Evolutionary conservation across 805 yeast genomes (phyloP), one percentile per base, ranked within the genome.

Genomic region (Candida xyloterini): DNA sequence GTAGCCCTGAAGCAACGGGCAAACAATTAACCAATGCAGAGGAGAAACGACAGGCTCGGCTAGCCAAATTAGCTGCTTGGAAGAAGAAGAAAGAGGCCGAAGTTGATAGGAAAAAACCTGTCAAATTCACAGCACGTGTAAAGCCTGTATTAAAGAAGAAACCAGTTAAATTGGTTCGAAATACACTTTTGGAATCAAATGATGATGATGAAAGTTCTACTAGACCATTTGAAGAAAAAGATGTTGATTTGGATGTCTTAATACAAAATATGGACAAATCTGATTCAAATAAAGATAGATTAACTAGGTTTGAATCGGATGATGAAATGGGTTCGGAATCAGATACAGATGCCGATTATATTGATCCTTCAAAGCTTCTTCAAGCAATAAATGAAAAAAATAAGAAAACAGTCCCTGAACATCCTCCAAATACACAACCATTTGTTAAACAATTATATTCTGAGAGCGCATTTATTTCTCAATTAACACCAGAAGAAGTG

Each of bases 401-500:
- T 50, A 74, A 73, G 38, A 75, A 82, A 50, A 71, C 69, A 24
- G 62, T 81, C 27, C 67, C 77, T 13, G 50, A 60, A 7, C 67
- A 79, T 31, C 73, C 74, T 43, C 74, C 75, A 47, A 54, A 69
- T 28, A 53, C 57, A 33, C 73, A 66, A 22, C 73, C 79, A 0
- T 79, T 88, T 50, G 57, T 74, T 13, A 85, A 79, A 56, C 48
- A 62, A 8, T 83, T 89, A 51, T 87, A 84, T 55, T 59, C 62
- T 1, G 87, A 80, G 47, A 76, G 84, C 1, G 70, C 65, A 3
- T 82, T 81, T 27, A 50, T 82, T 4, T 59, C 62, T 7, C 48
- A 57, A 0, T 56, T 84, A 38, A 62, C 78, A 0, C 65, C 63
- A 0, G 77, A 72, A 27, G 89, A 85, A 35, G 78, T 82, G 1